Evolutionary conservation across 2,329 filamentous ascomycete species (phyloP), one percentile per base, ranked within the genome.

Genomic region (Neophaeococcomyces aloes): DNA sequence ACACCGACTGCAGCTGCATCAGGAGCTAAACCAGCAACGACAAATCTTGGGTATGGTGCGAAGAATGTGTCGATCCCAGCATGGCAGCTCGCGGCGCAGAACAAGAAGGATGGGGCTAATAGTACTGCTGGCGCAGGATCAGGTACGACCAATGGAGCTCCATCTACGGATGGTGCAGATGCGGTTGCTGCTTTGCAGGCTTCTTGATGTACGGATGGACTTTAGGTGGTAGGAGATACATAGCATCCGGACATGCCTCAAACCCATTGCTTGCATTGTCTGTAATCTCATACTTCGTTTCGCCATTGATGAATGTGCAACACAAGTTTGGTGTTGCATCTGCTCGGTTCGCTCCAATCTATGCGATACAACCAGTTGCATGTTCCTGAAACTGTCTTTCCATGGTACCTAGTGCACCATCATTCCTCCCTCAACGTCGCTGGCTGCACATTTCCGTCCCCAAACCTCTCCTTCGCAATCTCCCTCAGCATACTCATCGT

Each of bases 401-500:
- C n/a, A n/a, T n/a, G n/a, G n/a, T n/a, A n/a, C n/a, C n/a, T n/a
- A n/a, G 21, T 18, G 7, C 18, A 11, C 29, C 15, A 13, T 41
- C 38, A 35, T 14, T 18, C 18, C 7, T 35, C 39, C 21, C n/a
- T 25, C 23, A 42, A 15, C 14, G 39, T 42, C 5, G 39, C 39
- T 3, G 30, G 7, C 13, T 30, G 23, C 29, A 8, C 33, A 17
- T 38, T 44, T 3, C 41, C 36, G 17, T 48, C 48, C 19, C 85
- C 85, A 71, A 85, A 94, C 50, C 84, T 74, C 65, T 85, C 76
- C 65, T 74, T 81, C 13, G 87, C 89, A 64, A 96, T 65, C 55
- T 79, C 77, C 64, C 74, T 81, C 57, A 96, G 58, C 72, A 86
- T 87, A 38, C 77, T 77, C 71, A 95, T 86, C 1, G 86, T 94